Conservation (phyloP, 192 early-diverging fungal species). For the Backusella sp. region DNA sequence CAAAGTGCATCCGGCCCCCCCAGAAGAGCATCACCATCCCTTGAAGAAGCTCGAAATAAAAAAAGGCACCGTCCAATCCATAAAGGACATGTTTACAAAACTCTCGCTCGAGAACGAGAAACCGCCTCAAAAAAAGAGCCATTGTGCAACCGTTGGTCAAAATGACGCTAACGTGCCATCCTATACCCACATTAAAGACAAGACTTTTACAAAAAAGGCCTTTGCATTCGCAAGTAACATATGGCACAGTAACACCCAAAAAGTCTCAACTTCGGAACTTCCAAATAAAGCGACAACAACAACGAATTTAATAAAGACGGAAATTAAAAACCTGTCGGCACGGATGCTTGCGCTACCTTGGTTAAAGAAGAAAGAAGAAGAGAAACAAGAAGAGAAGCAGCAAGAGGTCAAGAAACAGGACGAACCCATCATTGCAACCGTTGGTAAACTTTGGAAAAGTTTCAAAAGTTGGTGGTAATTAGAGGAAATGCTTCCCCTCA, state of each 20-base stretch:
- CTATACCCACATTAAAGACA: background rate
- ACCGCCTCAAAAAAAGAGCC: background rate
- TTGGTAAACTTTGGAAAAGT: background rate
- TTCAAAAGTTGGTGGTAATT: background rate
- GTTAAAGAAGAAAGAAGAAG: background rate
- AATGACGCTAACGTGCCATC: background rate
- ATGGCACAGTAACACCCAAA: background rate
- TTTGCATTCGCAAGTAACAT: background rate
- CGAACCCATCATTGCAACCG: background rate
- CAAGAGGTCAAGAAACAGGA: background rate
- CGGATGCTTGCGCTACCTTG: conserved; percentile 2
- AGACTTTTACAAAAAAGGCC: background rate
- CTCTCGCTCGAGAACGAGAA: background rate
- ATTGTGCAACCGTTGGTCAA: conserved; percentile 3
- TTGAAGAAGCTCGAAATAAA: background rate
- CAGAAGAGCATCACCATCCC: background rate
- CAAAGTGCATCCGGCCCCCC: background rate
- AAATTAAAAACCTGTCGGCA: conserved; percentile 1
- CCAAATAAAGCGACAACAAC: background rate
- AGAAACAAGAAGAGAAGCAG: background rate
- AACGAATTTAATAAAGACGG: conserved; percentile 3
- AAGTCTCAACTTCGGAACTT: background rate
- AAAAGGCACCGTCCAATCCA: background rate
- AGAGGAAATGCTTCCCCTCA: background rate
- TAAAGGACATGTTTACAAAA: background rate